phyloP scores from a whole-genome alignment of 2,329 filamentous ascomycete genomes.

The Cercospora zeae-maydis region DNA sequence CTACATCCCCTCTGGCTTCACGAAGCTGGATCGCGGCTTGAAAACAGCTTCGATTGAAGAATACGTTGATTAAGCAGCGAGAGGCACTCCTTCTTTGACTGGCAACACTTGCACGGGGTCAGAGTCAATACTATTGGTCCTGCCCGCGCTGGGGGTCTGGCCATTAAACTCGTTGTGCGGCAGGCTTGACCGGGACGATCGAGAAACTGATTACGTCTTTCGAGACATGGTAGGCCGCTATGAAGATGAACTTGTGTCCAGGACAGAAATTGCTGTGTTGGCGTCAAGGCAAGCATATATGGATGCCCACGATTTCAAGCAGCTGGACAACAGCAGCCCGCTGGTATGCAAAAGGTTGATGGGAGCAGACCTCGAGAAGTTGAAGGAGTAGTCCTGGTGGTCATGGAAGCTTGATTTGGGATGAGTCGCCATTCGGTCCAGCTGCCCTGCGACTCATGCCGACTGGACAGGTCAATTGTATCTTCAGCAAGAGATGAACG shows the following conservation, averaged over 20 bases:
- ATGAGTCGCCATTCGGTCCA: too few relatives aligned
- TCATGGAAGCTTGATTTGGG: too few relatives aligned
- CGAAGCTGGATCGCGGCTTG: slow-evolving; percentile 16
- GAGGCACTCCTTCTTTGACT: neutral
- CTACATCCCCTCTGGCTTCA: slow-evolving; percentile 8
- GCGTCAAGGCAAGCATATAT: slow-evolving; percentile 26
- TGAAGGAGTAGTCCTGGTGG: neutral
- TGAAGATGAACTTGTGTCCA: slow-evolving; percentile 19
- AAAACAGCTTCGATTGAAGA: slow-evolving; percentile 17
- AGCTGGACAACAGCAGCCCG: slow-evolving; percentile 20
- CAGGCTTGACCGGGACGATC: neutral
- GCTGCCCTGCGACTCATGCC: too few relatives aligned
- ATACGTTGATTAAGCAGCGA: slow-evolving; percentile 11
- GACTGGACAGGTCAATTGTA: too few relatives aligned
- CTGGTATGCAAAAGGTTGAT: slow-evolving; percentile 20
- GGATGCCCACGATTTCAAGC: slow-evolving; percentile 23
- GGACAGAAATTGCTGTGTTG: slow-evolving; percentile 21
- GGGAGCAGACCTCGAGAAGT: slow-evolving; percentile 11
- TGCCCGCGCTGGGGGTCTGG: neutral
- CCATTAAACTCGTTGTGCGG: slow-evolving; percentile 10
- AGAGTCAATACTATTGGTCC: neutral
- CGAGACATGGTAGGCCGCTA: slow-evolving; percentile 14
- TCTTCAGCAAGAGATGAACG: neutral
- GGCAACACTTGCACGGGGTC: neutral
- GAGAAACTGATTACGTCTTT: slow-evolving; percentile 1